Conservation (phyloP, 805 yeast genomes). For the Debaryomyces tyrocola region DNA sequence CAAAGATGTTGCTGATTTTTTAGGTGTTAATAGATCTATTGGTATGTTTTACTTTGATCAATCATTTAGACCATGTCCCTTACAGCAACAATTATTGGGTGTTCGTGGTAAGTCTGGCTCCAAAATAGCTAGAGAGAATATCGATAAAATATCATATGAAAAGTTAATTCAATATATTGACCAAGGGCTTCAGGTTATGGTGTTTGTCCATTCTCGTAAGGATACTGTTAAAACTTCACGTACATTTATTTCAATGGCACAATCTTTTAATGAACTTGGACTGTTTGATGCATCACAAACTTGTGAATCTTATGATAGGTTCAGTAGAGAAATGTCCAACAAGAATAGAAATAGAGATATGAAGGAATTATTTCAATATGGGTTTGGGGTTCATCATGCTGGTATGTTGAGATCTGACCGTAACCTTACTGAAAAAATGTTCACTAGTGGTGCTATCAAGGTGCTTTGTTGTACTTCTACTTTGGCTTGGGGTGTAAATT, state of each 20-base stretch:
- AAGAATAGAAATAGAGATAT: conserved; percentile 75
- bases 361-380: conserved; percentile 73
- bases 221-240: conserved; percentile 87
- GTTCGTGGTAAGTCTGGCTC: conserved; percentile 85
- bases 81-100: conserved; percentile 84
- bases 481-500: conserved; percentile 98
- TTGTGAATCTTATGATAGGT: conserved; percentile 40
- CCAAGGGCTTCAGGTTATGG: conserved; percentile 88
- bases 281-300: conserved; percentile 58
- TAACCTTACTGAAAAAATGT: conserved; percentile 85
- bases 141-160: conserved; percentile 75
- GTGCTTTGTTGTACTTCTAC: conserved; percentile 97
- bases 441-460: conserved; percentile 78
- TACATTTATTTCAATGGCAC: conserved; percentile 67
- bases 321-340: conserved; percentile 61
- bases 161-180: conserved; percentile 66
- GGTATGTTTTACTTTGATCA: conserved; percentile 96
- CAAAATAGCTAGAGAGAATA: conserved; percentile 64
- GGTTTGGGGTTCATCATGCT: conserved; percentile 96
- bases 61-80: conserved; percentile 89
- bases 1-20: conserved; percentile 90
- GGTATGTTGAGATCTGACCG: conserved; percentile 93
- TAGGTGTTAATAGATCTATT: conserved; percentile 83
- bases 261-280: conserved; percentile 53
- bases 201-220: conserved; percentile 85